Percentiles rank a stretch among this genome's conserved stretches.
Conservation (phyloP, 805 yeast species). For the Yamadazyma paraphyllophila region DNA sequence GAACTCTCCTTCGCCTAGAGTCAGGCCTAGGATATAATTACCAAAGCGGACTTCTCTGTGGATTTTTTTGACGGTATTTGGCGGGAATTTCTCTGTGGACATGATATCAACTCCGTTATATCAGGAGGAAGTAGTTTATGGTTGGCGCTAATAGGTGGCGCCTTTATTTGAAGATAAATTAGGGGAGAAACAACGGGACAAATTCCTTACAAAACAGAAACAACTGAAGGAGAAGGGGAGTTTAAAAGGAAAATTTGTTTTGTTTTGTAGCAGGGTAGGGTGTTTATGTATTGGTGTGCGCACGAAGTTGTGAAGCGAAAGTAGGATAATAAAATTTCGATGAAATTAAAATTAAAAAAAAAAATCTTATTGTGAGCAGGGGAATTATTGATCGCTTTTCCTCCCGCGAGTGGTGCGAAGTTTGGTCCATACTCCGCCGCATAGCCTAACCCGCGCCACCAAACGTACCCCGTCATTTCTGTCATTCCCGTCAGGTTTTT, state of each 20-base stretch:
- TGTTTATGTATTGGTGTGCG: constrained; percentile 7
- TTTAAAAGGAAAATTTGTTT: neutral
- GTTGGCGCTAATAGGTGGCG: neutral
- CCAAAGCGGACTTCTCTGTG: constrained; percentile 78
- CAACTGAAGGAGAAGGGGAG: neutral
- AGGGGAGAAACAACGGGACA: neutral
- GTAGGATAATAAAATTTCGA: neutral
- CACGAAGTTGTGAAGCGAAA: constrained; percentile 3
- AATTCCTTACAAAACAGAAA: neutral
- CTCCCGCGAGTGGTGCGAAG: neutral
- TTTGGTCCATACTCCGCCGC: neutral
- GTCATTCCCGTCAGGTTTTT: neutral
- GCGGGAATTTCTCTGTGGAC: constrained; percentile 7
- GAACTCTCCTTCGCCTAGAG: constrained; percentile 96
- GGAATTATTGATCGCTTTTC: neutral
- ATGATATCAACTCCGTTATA: neutral
- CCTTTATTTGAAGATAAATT: neutral
- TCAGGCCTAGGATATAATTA: constrained; percentile 83
- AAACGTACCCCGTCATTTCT: too few species aligned
- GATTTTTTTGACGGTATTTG: constrained; percentile 12
- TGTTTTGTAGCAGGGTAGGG: constrained; percentile 3
- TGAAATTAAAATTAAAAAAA: neutral
- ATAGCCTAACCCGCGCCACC: too few species aligned
- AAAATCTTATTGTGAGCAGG: neutral
- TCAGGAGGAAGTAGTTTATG: neutral